Evolutionary conservation across 257 asterid species (phyloP).

Genomic region (Paraleonurus japonicus): DNA sequence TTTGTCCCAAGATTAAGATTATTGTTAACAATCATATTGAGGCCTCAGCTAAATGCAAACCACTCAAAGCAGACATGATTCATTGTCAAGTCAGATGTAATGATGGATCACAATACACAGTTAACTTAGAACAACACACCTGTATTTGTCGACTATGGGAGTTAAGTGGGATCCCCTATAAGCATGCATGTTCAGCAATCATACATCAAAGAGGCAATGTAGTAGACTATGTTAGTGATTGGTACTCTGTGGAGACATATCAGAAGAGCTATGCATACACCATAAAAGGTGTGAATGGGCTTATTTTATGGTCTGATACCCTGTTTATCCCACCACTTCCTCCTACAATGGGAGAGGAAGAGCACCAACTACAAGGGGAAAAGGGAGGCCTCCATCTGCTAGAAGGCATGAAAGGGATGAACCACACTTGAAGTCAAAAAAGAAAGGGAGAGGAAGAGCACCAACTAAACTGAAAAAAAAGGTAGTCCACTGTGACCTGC

Average conservation of each 20-base stretch:
- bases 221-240: neutral
- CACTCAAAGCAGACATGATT: neutral
- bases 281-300: neutral
- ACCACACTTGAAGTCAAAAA: neutral
- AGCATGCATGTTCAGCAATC: neutral
- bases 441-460: neutral
- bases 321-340: neutral
- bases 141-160: neutral
- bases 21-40: neutral
- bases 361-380: no score
- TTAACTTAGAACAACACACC: no score
- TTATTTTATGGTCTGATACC: neutral
- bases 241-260: neutral
- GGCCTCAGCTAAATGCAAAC: no score
- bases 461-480: neutral
- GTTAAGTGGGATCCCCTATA: neutral
- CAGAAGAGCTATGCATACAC: neutral
- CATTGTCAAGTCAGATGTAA: neutral
- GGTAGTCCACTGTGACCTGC: neutral
- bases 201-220: neutral
- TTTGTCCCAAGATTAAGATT: neutral
- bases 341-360: neutral
- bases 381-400: neutral
- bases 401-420: neutral
- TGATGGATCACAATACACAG: neutral